Conservation (phyloP, 225 moss, liverwort and hornwort species). For the Straminergon stramineum region DNA sequence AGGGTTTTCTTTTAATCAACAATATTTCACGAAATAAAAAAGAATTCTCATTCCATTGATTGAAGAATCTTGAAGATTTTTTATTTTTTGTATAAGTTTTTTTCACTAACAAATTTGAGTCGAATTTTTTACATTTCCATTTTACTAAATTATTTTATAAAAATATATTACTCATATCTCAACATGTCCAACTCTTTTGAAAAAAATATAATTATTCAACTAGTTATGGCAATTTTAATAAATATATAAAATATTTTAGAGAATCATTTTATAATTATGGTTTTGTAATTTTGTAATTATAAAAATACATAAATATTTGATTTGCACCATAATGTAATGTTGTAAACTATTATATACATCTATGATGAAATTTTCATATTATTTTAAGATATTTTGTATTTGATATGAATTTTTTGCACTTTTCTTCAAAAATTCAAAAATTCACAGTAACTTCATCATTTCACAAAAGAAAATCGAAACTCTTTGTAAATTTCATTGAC, state of each 20-base stretch:
- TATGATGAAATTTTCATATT: background rate
- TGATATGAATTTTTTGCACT: background rate
- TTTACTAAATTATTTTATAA: background rate
- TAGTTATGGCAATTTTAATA: background rate
- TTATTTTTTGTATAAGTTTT: background rate
- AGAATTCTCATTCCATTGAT: background rate
- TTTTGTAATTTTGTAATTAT: background rate
- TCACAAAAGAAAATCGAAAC: background rate
- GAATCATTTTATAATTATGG: fast-evolving
- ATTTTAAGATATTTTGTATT: background rate
- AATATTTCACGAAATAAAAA: background rate
- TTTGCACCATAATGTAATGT: background rate
- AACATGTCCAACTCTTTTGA: background rate
- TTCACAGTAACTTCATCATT: background rate
- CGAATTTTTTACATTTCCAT: no score
- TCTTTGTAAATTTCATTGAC: background rate
- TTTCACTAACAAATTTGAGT: no score
- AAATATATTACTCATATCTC: background rate
- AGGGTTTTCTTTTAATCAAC: background rate
- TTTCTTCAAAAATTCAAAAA: background rate
- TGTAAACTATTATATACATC: background rate
- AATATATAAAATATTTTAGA: background rate
- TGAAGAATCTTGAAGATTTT: background rate
- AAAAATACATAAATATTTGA: background rate
- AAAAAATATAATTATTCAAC: background rate